phyloP scores from a whole-genome alignment of 2,329 filamentous ascomycete species.

The Apiospora saccharicola region DNA sequence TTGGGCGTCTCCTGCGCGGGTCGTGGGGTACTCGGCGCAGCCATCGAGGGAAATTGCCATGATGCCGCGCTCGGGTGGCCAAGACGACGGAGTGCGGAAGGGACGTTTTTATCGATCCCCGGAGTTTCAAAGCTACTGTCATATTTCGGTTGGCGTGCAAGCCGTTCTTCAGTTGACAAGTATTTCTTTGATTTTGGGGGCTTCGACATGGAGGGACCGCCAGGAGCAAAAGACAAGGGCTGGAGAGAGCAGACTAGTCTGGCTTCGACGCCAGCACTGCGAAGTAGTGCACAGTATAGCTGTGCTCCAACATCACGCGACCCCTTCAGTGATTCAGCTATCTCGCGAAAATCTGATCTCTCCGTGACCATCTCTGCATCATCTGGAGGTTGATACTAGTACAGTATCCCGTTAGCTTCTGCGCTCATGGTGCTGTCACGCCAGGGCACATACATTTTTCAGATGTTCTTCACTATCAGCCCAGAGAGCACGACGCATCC shows the following conservation, averaged over 20 bases:
- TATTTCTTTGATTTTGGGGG: conserved; percentile 43
- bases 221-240: conserved; percentile 72
- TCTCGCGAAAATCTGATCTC: conserved; percentile 74
- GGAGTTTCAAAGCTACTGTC: conserved; percentile 41
- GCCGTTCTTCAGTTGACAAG: conserved; percentile 44
- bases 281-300: conserved; percentile 86
- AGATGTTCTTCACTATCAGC: conserved; percentile 70
- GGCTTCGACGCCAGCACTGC: conserved; percentile 81
- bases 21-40: conserved; percentile 44
- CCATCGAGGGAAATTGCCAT: conserved; percentile 56
- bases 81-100: conserved; percentile 55
- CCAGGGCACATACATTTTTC: conserved; percentile 55
- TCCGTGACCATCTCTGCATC: conserved; percentile 74
- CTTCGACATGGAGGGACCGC: conserved; percentile 57
- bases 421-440: background rate
- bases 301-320: conserved; percentile 92
- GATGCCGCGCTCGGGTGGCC: conserved; percentile 63
- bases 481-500: conserved; percentile 78
- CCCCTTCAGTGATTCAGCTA: conserved; percentile 74
- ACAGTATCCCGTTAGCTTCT: background rate
- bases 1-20: conserved; percentile 45
- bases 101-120: conserved; percentile 32
- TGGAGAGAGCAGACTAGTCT: conserved; percentile 92
- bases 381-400: conserved; percentile 63
- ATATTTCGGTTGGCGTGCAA: conserved; percentile 50